These are phyloP conservation scores for Aureobasidium vineae DNA, from an alignment of 2,329 filamentous ascomycete genomes.

Conservation along the genomic window DNA sequence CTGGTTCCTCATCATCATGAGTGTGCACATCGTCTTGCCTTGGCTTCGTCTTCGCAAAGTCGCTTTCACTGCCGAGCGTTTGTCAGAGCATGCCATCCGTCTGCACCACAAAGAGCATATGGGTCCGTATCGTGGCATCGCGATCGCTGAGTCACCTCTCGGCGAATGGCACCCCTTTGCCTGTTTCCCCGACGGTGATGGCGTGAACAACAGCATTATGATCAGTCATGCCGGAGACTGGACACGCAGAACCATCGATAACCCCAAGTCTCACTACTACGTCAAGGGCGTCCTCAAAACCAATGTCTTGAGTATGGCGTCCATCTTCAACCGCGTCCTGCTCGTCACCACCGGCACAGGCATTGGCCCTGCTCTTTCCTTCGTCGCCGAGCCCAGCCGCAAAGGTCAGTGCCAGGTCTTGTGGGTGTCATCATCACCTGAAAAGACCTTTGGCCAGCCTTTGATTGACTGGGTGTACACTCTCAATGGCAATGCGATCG, in stretches of 20 bases:
- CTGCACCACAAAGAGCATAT: slow-evolving; percentile 57
- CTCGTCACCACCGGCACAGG: slow-evolving; percentile 70
- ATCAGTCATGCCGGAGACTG: slow-evolving; percentile 74
- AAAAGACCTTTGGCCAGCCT: slow-evolving; percentile 45
- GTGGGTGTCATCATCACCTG: slow-evolving; percentile 59
- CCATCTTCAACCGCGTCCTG: slow-evolving; percentile 63
- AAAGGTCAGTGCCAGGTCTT: slow-evolving; percentile 62
- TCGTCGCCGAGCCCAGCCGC: slow-evolving; percentile 52
- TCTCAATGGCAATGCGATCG: slow-evolving; percentile 56
- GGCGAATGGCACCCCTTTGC: slow-evolving; percentile 75
- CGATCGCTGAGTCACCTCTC: slow-evolving; percentile 62
- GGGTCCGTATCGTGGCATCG: slow-evolving; percentile 44
- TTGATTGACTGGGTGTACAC: slow-evolving; percentile 20
- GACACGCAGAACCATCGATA: slow-evolving; percentile 62
- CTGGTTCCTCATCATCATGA: slow-evolving; percentile 67
- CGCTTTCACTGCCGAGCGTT: slow-evolving; percentile 61
- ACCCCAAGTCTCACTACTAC: slow-evolving; percentile 62
- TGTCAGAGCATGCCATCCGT: slow-evolving; percentile 70
- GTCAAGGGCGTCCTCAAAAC: slow-evolving; percentile 65
- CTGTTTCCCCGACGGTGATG: slow-evolving; percentile 59
- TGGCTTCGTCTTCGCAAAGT: slow-evolving; percentile 71
- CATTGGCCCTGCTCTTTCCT: slow-evolving; percentile 66
- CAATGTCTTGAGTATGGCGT: slow-evolving; percentile 65
- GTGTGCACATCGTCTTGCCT: slow-evolving; percentile 64
- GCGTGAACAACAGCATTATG: slow-evolving; percentile 62